A percentile compares a stretch with the other conserved stretches of the same genome.
These are phyloP conservation scores for Sporothrix pallida DNA, from an alignment of 2,329 filamentous ascomycete species.

Conservation along the genomic window DNA sequence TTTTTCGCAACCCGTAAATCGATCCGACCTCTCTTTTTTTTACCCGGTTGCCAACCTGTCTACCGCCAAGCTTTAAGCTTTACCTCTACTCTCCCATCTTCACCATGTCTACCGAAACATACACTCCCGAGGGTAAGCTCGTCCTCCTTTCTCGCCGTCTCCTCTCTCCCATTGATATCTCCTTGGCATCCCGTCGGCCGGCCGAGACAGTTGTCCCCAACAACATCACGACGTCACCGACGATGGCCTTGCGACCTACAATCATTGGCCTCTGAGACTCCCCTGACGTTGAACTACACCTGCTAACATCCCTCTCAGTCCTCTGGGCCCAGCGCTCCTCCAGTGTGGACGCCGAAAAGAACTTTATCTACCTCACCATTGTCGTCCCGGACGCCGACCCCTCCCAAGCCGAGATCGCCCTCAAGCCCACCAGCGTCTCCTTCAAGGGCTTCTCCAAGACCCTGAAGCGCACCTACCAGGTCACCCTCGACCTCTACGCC, in stretches of 20 bases:
- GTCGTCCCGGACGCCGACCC: slow-evolving; percentile 82
- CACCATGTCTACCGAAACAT: slow-evolving; percentile 43
- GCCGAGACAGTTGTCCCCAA: neutral
- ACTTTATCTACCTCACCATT: slow-evolving; percentile 94
- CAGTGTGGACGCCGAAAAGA: slow-evolving; percentile 77
- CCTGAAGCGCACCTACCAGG: slow-evolving; percentile 84
- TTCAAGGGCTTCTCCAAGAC: slow-evolving; percentile 84
- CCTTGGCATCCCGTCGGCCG: neutral
- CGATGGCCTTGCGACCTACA: neutral
- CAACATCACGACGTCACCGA: slow-evolving; percentile 3
- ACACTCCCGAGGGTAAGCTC: slow-evolving; percentile 50
- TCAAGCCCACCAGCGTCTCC: slow-evolving; percentile 75
- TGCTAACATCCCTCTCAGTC: slow-evolving; percentile 59
- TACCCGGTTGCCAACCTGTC: neutral
- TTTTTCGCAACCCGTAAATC: neutral
- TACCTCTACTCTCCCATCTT: neutral
- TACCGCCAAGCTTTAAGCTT: neutral
- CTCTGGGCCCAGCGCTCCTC: slow-evolving; percentile 98
- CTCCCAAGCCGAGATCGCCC: slow-evolving; percentile 77
- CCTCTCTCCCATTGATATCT: neutral
- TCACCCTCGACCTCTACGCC: slow-evolving; percentile 85
- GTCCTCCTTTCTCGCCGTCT: neutral
- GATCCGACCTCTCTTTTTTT: neutral
- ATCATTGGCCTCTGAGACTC: neutral
- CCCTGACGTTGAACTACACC: too few relatives aligned